Evolutionary conservation across 2,329 filamentous ascomycete species (phyloP).

Genomic region (Claviceps quebecensis): DNA sequence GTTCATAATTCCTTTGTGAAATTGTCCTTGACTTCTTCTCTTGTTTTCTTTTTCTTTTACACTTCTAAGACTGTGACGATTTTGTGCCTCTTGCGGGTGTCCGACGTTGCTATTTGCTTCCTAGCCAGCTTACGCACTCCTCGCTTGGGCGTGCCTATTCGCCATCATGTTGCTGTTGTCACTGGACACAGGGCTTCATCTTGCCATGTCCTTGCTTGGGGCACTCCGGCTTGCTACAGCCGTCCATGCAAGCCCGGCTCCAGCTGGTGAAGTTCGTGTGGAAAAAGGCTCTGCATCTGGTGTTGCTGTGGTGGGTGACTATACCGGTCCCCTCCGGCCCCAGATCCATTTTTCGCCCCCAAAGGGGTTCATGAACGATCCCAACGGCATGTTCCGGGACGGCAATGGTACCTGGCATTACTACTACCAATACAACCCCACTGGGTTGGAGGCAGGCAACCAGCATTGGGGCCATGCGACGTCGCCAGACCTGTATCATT

Average conservation of each 20-base stretch:
- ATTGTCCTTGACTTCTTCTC: too few species aligned
- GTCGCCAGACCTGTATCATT: constrained; percentile 46
- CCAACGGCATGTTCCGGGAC: constrained; percentile 30
- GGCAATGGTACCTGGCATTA: constrained; percentile 44
- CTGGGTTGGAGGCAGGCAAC: constrained; percentile 35
- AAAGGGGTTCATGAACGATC: constrained; percentile 6
- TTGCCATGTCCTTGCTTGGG: background rate
- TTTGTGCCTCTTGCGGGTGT: too few species aligned
- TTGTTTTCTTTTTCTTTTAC: background rate
- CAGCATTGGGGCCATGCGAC: constrained; percentile 57
- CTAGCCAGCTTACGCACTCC: too few species aligned
- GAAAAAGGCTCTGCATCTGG: constrained; percentile 10
- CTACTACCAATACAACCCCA: constrained; percentile 46
- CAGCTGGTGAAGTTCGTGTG: background rate
- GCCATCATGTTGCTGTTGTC: background rate
- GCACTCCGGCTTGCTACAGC: constrained; percentile 1
- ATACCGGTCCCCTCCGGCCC: constrained; percentile 10
- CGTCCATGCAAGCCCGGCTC: background rate
- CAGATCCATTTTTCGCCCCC: constrained; percentile 6
- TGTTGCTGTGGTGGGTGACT: constrained; percentile 11
- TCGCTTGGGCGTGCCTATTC: background rate
- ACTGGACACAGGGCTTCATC: background rate
- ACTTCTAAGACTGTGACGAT: background rate
- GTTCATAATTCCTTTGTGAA: background rate
- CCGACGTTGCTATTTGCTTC: too few species aligned